Conservation (phyloP, 352 stramenopile species). For the Pythium brachiatum region DNA sequence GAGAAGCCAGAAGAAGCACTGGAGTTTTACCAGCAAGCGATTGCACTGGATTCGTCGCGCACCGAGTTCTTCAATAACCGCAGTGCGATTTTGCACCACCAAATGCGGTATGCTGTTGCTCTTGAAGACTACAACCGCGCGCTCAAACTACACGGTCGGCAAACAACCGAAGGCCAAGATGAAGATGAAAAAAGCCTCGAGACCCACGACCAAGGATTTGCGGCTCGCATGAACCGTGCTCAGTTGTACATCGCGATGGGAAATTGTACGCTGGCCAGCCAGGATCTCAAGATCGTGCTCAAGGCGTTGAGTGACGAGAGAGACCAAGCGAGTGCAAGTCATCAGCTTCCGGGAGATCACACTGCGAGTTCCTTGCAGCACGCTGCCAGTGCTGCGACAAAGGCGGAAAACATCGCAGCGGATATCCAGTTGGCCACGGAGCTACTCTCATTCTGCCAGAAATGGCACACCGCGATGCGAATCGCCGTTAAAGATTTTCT, state of each 20-base stretch:
- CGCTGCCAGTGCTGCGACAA: background rate
- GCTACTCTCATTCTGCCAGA: conserved; percentile 41
- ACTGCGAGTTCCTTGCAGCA: background rate
- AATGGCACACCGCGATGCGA: conserved; percentile 43
- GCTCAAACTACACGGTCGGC: conserved; percentile 24
- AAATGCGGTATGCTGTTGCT: conserved; percentile 48
- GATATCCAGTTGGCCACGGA: conserved; percentile 27
- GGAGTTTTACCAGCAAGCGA: conserved; percentile 53
- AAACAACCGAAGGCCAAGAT: background rate
- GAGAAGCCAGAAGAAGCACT: conserved; percentile 42
- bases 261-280: conserved; percentile 38
- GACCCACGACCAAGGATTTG: conserved; percentile 21
- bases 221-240: conserved; percentile 47
- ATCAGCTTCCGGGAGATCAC: background rate
- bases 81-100: conserved; percentile 48
- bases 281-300: conserved; percentile 31
- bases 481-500: conserved; percentile 59
- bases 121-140: conserved; percentile 57
- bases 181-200: background rate
- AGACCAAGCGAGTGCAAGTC: background rate
- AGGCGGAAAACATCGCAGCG: conserved; percentile 19
- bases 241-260: conserved; percentile 55
- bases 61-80: conserved; percentile 60
- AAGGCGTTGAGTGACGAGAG: background rate
- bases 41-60: conserved; percentile 33